phyloP scores from a whole-genome alignment of 1,284 basidiomycete species.

The Tylopilus orsonianus region DNA sequence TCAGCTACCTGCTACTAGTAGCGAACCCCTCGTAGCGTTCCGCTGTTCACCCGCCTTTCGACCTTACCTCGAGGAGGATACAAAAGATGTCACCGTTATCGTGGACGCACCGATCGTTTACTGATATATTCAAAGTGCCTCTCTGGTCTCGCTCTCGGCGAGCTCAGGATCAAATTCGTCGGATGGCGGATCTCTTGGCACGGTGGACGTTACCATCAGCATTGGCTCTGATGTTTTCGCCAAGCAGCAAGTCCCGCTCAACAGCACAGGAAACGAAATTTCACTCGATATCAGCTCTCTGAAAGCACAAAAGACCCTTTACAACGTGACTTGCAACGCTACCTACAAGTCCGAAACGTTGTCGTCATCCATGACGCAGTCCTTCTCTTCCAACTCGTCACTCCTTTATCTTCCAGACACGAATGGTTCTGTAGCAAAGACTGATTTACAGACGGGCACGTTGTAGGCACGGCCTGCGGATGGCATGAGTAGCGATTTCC shows the following conservation, averaged over 20 bases:
- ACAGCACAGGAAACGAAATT: conserved; percentile 39
- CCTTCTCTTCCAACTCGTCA: conserved; percentile 20
- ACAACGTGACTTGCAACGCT: conserved; percentile 27
- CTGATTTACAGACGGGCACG: conserved; percentile 31
- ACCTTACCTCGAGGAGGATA: conserved; percentile 64
- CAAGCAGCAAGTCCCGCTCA: conserved; percentile 48
- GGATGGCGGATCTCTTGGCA: conserved; percentile 9
- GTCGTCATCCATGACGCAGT: conserved; percentile 8
- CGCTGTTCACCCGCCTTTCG: conserved; percentile 66
- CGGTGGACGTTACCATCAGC: conserved; percentile 42
- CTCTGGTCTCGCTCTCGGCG: conserved; percentile 44
- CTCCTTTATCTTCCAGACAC: conserved; percentile 34
- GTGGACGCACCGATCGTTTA: conserved; percentile 59
- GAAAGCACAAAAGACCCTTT: conserved; percentile 14
- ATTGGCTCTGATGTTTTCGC: conserved; percentile 43
- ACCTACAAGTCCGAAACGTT: conserved; percentile 17
- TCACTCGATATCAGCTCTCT: conserved; percentile 23
- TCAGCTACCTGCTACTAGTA: conserved; percentile 46
- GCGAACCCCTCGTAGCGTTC: conserved; percentile 58
- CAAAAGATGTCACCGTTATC: conserved; percentile 43
- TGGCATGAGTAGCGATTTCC: conserved; percentile 17
- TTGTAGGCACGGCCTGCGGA: conserved; percentile 25
- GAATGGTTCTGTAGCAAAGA: conserved; percentile 34
- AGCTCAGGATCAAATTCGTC: conserved; percentile 20
- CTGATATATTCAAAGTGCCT: conserved; percentile 46